Evolutionary conservation across 2,329 filamentous ascomycete genomes (phyloP).

Genomic region (Triangularia setosa): DNA sequence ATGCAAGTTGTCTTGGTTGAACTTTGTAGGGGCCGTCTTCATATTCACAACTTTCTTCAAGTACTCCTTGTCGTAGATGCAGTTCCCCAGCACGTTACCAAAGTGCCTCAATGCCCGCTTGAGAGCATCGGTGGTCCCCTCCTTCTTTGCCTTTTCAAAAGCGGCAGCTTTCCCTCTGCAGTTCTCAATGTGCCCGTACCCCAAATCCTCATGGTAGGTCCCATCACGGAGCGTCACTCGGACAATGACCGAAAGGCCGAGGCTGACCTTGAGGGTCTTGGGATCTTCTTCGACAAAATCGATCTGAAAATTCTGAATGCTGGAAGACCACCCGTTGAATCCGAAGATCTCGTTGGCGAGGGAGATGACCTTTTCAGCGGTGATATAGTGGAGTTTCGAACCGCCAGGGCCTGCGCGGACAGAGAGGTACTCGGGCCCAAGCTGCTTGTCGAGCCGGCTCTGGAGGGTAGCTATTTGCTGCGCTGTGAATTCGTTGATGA

Average conservation of each 20-base stretch:
- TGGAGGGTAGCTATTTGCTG: constrained; percentile 85
- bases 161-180: constrained; percentile 91
- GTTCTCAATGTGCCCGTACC: constrained; percentile 95
- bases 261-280: constrained; percentile 70
- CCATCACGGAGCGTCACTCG: constrained; percentile 87
- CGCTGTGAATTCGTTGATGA: constrained; percentile 80
- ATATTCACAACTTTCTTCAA: constrained; percentile 85
- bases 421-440: constrained; percentile 95
- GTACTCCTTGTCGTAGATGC: constrained; percentile 96
- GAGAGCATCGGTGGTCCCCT: constrained; percentile 89
- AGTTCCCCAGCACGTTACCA: constrained; percentile 96
- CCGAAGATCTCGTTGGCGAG: constrained; percentile 94
- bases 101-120: constrained; percentile 89
- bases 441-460: constrained; percentile 80
- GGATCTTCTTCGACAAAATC: constrained; percentile 91
- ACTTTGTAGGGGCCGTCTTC: constrained; percentile 73
- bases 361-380: constrained; percentile 94
- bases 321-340: constrained; percentile 96
- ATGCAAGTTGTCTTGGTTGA: constrained; percentile 75
- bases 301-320: constrained; percentile 90
- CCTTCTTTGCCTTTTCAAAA: constrained; percentile 98
- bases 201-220: constrained; percentile 96
- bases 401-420: constrained; percentile 78
- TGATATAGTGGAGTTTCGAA: constrained; percentile 84
- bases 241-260: constrained; percentile 87